Evolutionary conservation across 1,139 yeast genomes (phyloP).

Genomic region (Blastobotrys buckinghamii): DNA sequence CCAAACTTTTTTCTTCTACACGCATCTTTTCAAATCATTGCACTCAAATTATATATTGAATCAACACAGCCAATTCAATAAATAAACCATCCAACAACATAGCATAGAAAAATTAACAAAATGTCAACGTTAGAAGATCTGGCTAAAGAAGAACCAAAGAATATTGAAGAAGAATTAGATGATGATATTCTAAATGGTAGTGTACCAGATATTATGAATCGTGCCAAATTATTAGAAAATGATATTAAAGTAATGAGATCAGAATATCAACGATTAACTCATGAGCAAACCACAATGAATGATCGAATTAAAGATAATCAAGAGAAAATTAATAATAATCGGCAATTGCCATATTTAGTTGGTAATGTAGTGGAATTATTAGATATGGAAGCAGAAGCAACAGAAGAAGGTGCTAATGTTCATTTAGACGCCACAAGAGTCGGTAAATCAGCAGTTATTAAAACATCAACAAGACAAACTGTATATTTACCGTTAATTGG

Average conservation of each 20-base stretch:
- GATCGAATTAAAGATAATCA: slow-evolving; percentile 94
- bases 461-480: slow-evolving; percentile 96
- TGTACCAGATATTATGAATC: slow-evolving; percentile 76
- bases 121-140: slow-evolving; percentile 37
- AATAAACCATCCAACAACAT: background rate
- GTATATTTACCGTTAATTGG: slow-evolving; percentile 95
- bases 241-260: slow-evolving; percentile 95
- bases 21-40: background rate
- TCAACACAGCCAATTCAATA: background rate
- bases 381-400: slow-evolving; percentile 83
- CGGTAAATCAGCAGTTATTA: slow-evolving; percentile 97
- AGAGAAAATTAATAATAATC: slow-evolving; percentile 92
- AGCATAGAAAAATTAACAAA: background rate
- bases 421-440: slow-evolving; percentile 87
- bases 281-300: slow-evolving; percentile 87
- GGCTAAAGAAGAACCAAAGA: slow-evolving; percentile 25
- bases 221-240: slow-evolving; percentile 84
- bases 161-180: slow-evolving; percentile 55
- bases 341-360: slow-evolving; percentile 91
- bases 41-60: background rate
- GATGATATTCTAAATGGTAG: slow-evolving; percentile 74
- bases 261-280: slow-evolving; percentile 83
- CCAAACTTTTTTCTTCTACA: background rate
- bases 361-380: slow-evolving; percentile 96
- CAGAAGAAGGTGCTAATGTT: slow-evolving; percentile 91